Percentiles rank a stretch among this genome's conserved stretches.
These are phyloP conservation scores for Nissolia schottii DNA, from an alignment of 306 rosid genomes.

Conservation along the genomic window DNA sequence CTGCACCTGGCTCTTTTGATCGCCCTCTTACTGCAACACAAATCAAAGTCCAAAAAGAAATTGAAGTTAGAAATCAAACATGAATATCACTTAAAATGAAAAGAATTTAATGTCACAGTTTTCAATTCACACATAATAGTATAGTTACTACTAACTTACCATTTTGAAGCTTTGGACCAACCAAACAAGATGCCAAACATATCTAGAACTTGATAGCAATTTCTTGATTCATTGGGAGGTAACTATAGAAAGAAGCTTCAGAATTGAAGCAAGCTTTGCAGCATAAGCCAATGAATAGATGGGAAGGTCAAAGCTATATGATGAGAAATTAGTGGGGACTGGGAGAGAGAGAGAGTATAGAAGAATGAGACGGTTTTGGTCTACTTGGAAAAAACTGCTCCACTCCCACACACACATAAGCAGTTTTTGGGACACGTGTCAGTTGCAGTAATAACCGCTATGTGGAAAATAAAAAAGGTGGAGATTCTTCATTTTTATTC, in stretches of 20 bases:
- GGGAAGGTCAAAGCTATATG: neutral
- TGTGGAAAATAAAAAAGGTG: neutral
- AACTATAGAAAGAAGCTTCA: neutral
- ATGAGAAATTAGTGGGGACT: conserved; percentile 12
- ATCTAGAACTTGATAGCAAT: conserved; percentile 2
- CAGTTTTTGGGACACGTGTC: conserved; percentile 39
- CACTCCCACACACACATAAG: conserved; percentile 29
- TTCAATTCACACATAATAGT: neutral
- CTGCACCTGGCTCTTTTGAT: conserved; percentile 52
- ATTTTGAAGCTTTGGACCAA: conserved; percentile 85
- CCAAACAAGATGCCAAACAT: conserved; percentile 78
- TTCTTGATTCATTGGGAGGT: conserved; percentile 7
- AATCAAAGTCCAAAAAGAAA: neutral
- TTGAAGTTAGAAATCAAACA: neutral
- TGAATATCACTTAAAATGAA: neutral
- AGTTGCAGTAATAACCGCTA: neutral
- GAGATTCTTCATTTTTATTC: neutral
- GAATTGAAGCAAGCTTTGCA: neutral
- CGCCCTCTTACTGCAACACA: conserved; percentile 52
- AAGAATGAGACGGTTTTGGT: conserved; percentile 30
- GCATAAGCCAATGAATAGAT: neutral
- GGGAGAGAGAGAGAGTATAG: conserved; percentile 6
- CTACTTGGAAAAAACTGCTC: conserved; percentile 44
- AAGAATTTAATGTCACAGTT: neutral
- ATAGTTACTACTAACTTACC: conserved; percentile 44